These are phyloP conservation scores for Fusarium xyrophilum DNA, from an alignment of 2,329 filamentous ascomycete species.

Conservation along the genomic window DNA sequence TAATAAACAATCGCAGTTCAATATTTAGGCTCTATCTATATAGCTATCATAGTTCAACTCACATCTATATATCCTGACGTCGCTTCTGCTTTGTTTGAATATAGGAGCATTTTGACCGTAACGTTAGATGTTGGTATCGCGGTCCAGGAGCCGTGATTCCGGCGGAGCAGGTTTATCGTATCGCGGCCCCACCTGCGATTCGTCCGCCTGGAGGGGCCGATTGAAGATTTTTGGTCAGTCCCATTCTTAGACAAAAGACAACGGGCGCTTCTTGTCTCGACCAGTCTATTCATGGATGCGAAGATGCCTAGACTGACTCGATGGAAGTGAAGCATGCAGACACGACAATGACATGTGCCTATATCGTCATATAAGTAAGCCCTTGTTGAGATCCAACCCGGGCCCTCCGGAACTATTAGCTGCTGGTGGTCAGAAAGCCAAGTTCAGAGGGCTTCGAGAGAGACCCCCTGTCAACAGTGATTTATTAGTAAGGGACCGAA, in stretches of 20 bases:
- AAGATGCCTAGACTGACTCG: not conserved
- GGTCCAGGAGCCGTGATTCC: slow-evolving; percentile 4
- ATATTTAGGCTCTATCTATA: too few relatives aligned
- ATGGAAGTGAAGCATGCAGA: not conserved
- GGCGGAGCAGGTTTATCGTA: slow-evolving; percentile 4
- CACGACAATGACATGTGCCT: not conserved
- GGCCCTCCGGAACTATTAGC: not conserved
- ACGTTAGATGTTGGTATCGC: not conserved
- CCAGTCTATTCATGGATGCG: not conserved
- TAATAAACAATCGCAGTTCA: not conserved
- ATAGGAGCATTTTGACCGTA: not conserved
- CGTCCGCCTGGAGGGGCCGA: slow-evolving; percentile 1
- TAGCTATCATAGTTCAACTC: too few relatives aligned
- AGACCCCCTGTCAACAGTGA: not conserved
- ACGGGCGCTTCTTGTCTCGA: not conserved
- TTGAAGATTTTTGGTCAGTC: not conserved
- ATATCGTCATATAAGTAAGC: not conserved
- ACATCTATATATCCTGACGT: not conserved
- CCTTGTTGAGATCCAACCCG: not conserved
- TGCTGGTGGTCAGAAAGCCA: not conserved
- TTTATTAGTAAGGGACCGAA: not conserved
- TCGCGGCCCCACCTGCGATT: slow-evolving; percentile 2
- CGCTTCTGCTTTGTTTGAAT: not conserved
- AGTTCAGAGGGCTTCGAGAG: not conserved
- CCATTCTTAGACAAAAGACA: not conserved